Base-by-base conservation (phyloP, 2,329 filamentous ascomycete species). In the Lecanicillium sp. region DNA sequence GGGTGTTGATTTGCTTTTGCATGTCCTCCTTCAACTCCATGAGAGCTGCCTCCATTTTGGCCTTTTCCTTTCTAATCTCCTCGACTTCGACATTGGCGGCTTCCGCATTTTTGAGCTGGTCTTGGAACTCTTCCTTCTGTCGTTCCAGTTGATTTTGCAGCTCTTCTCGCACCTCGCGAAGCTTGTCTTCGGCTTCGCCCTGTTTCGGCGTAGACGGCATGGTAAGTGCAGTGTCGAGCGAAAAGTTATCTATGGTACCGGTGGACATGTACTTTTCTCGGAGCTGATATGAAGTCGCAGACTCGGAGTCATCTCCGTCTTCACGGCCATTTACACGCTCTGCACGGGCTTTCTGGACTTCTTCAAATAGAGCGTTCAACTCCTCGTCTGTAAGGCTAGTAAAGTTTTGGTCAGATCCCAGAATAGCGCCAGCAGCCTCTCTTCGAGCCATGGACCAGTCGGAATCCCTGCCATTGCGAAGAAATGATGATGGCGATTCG, bases 231-330 rank as follows among this genome's bases (percentile, higher is more conserved):
- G 92, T 98, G 56, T 98, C 92, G 13, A 98, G 70, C 2, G 90
- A 96, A 53, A 95, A 92, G 56, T 94, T 95, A 62, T 98, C 92
- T 38, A 96, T 73, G 0, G 90, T 95, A 2, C 90, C 90, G 40
- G 84, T 92, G 3, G 89, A 95, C 66, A 95, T 77, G 60, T 96
- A 96, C 55, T 96, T 96, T 51, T 98, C 92, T 37, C 92, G 75
- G 20, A 89, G 71, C 2, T 87, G 83, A 54, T 89, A 95, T 1
- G 90, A 95, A 19, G 81, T 84, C 34, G 84, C 77, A 1, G 90
- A 95, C 48, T 98, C 92, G 38, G 81, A 78, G 56, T 96, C 92
- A 41, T 95, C 90, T 40, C 90, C 85, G 29, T 83, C 82, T 44
- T 90, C 88, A 16, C 88, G 78, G 4, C 65, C 73, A 42, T 68